phyloP scores from a whole-genome alignment of 768 basidiomycete genomes.

The Postia placenta region DNA sequence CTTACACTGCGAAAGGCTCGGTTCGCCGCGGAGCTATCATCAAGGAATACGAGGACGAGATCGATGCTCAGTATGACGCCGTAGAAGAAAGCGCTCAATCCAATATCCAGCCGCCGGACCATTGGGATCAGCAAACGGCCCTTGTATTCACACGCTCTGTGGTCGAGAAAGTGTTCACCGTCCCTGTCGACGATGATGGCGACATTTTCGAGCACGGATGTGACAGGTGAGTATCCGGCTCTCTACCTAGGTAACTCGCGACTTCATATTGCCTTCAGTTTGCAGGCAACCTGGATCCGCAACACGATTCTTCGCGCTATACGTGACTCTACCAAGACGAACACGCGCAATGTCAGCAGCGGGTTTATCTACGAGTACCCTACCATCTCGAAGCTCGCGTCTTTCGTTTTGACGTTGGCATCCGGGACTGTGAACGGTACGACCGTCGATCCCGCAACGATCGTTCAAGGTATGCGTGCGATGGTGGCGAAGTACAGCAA shows the following conservation, averaged over 20 bases:
- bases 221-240: slow-evolving; percentile 17
- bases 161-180: slow-evolving; percentile 28
- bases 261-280: slow-evolving; percentile 8
- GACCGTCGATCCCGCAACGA: slow-evolving; percentile 14
- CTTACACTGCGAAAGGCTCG: slow-evolving; percentile 28
- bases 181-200: slow-evolving; percentile 24
- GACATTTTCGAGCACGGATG: slow-evolving; percentile 16
- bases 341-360: slow-evolving; percentile 11
- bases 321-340: slow-evolving; percentile 12
- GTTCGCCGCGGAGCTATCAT: slow-evolving; percentile 23
- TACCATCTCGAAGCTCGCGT: neutral
- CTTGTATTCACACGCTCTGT: slow-evolving; percentile 26
- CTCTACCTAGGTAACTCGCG: neutral
- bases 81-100: slow-evolving; percentile 29
- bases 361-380: neutral
- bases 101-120: slow-evolving; percentile 21
- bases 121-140: slow-evolving; percentile 20
- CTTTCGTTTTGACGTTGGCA: slow-evolving; percentile 25
- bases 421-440: slow-evolving; percentile 20
- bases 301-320: slow-evolving; percentile 23
- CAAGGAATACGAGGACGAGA: slow-evolving; percentile 32
- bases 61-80: slow-evolving; percentile 29
- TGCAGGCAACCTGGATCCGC: too few species aligned
- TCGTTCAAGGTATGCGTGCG: slow-evolving; percentile 22
- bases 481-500: slow-evolving; percentile 36